These are phyloP conservation scores for Fusarium xylarioides DNA, from an alignment of 2,329 filamentous ascomycete genomes.

Conservation along the genomic window DNA sequence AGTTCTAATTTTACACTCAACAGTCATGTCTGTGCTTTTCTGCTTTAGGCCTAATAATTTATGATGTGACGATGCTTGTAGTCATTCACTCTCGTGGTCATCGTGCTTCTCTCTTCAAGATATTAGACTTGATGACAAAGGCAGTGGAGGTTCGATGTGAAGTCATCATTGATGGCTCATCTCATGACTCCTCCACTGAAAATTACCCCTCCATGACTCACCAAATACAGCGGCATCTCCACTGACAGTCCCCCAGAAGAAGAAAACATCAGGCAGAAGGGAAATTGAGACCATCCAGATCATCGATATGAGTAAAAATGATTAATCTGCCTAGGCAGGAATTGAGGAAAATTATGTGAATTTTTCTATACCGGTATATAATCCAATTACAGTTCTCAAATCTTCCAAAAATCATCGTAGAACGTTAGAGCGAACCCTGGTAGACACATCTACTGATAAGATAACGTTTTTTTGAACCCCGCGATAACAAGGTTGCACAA, in stretches of 20 bases:
- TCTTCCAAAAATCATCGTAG: not conserved
- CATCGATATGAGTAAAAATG: not conserved
- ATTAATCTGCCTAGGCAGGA: not conserved
- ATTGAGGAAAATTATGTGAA: too few relatives aligned
- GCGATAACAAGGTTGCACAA: slow-evolving; percentile 36
- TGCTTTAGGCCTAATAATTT: not conserved
- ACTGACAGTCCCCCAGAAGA: slow-evolving; percentile 5
- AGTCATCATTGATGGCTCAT: slow-evolving; percentile 19
- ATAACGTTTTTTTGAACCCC: slow-evolving; percentile 38
- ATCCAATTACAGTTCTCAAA: not conserved
- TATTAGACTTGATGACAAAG: not conserved
- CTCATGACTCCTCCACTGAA: slow-evolving; percentile 10
- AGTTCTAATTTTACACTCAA: not conserved
- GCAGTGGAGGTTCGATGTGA: not conserved
- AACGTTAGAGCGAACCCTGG: slow-evolving; percentile 2
- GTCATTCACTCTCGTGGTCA: not conserved
- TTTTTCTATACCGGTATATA: not conserved
- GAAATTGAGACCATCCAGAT: not conserved
- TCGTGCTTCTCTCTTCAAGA: not conserved
- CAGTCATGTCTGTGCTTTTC: not conserved
- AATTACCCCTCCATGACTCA: slow-evolving; percentile 34
- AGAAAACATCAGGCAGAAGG: not conserved
- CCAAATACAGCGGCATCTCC: slow-evolving; percentile 11
- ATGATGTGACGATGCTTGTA: not conserved
- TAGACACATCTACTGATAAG: slow-evolving; percentile 26